A percentile compares a stretch with the other conserved stretches of the same genome.
Evolutionary conservation across 129 eudicot species (phyloP).

Genomic region (Escallonia rubra): DNA sequence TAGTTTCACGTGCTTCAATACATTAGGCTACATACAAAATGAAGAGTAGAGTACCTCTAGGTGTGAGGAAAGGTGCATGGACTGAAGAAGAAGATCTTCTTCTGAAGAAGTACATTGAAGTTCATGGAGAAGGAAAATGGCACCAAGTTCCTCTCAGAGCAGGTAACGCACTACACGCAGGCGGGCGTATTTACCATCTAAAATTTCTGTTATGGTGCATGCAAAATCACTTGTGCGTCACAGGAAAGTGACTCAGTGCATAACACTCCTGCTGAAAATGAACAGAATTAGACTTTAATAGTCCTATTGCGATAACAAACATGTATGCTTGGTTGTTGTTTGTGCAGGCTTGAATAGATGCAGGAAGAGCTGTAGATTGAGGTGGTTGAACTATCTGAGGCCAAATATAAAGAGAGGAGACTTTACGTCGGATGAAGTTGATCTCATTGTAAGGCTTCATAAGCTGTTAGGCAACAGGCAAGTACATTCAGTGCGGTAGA

Average conservation of each 20-base stretch:
- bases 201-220: too few relatives aligned
- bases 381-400: constrained; percentile 29
- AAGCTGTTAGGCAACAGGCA: constrained; percentile 34
- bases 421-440: constrained; percentile 24
- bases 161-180: constrained; percentile 7
- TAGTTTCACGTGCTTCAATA: too few relatives aligned
- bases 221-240: too few relatives aligned
- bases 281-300: too few relatives aligned
- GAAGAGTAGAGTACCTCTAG: not conserved
- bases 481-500: not conserved
- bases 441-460: constrained; percentile 31
- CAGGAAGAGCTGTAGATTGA: constrained; percentile 26
- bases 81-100: constrained; percentile 29
- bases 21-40: not conserved
- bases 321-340: not conserved
- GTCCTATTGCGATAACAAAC: too few relatives aligned
- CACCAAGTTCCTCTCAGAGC: constrained; percentile 33
- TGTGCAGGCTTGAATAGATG: constrained; percentile 29
- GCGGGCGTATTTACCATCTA: too few relatives aligned
- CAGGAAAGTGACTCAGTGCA: too few relatives aligned
- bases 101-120: constrained; percentile 19
- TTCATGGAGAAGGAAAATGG: constrained; percentile 40
- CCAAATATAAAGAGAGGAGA: constrained; percentile 30
- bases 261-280: too few relatives aligned
- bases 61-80: constrained; percentile 33